Percentiles rank a stretch among this genome's conserved stretches.
phyloP scores from a whole-genome alignment of 1,284 basidiomycete species.

The Cystobasidium slooffiae region DNA sequence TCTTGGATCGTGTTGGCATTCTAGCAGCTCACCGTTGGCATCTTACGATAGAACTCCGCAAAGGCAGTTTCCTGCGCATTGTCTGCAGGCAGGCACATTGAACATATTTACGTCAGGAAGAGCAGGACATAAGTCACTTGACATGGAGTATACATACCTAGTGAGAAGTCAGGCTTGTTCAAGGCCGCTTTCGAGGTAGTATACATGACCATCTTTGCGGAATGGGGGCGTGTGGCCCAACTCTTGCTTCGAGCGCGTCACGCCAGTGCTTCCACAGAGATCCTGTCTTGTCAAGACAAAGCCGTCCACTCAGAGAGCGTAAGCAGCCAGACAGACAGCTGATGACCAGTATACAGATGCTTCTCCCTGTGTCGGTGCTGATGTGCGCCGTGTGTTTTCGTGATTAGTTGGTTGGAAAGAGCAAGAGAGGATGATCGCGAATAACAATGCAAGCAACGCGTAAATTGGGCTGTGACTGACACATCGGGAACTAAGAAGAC shows the following conservation, averaged over 20 bases:
- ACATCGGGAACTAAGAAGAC: no score
- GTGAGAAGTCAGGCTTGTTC: constrained; percentile 40
- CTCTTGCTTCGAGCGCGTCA: constrained; percentile 2
- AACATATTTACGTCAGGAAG: not conserved
- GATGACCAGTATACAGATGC: no score
- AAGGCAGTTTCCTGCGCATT: constrained; percentile 31
- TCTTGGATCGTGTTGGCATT: constrained; percentile 55
- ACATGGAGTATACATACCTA: not conserved
- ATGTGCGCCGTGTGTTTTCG: no score
- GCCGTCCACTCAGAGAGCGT: not conserved
- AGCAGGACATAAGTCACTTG: not conserved
- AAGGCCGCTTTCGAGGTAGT: constrained; percentile 34
- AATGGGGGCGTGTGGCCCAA: not conserved
- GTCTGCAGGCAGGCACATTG: constrained; percentile 7
- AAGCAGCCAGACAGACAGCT: no score
- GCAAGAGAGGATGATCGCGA: no score
- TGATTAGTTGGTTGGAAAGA: no score
- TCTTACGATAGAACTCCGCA: constrained; percentile 28
- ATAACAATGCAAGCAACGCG: no score
- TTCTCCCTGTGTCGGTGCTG: no score
- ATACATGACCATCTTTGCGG: constrained; percentile 45
- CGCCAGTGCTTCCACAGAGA: not conserved
- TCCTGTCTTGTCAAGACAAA: not conserved
- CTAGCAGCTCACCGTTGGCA: constrained; percentile 21
- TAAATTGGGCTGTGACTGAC: no score